Evolutionary conservation across 2,329 filamentous ascomycete genomes (phyloP).

Genomic region (Scedosporium aurantiacum): DNA sequence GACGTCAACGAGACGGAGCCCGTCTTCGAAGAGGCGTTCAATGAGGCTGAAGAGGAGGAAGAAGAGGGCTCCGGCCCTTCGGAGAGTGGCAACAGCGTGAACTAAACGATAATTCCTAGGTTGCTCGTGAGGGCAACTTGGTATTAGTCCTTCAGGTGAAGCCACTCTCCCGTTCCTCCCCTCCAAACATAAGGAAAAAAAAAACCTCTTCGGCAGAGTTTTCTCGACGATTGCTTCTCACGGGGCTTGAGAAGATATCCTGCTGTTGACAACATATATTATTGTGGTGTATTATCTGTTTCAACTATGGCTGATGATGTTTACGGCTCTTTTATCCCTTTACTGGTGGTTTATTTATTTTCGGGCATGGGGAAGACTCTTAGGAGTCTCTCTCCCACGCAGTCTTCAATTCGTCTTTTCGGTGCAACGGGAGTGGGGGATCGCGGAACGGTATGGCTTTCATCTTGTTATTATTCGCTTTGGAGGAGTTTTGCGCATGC

Average conservation of each 20-base stretch:
- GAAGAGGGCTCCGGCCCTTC: slow-evolving; percentile 39
- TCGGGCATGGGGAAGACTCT: not conserved
- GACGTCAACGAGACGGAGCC: slow-evolving; percentile 82
- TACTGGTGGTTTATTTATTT: not conserved
- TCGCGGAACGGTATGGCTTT: not conserved
- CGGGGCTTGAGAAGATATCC: not conserved
- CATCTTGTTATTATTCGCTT: not conserved
- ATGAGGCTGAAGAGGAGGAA: slow-evolving; percentile 53
- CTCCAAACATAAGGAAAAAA: not conserved
- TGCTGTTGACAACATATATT: not conserved
- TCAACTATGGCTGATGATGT: slow-evolving; percentile 1
- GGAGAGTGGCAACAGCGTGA: slow-evolving; percentile 44
- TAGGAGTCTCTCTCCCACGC: not conserved
- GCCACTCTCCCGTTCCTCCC: not conserved
- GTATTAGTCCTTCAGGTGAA: not conserved
- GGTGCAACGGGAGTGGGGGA: not conserved
- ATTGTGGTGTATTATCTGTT: not conserved
- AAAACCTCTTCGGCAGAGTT: not conserved
- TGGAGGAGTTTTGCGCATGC: not conserved
- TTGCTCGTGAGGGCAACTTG: not conserved
- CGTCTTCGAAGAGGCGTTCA: slow-evolving; percentile 79
- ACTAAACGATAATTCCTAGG: not conserved
- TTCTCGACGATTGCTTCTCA: not conserved
- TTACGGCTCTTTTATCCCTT: not conserved
- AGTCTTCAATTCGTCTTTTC: not conserved